Evolutionary conservation across 345 rosid genomes (phyloP).

Genomic region (Kandelia obovata): DNA sequence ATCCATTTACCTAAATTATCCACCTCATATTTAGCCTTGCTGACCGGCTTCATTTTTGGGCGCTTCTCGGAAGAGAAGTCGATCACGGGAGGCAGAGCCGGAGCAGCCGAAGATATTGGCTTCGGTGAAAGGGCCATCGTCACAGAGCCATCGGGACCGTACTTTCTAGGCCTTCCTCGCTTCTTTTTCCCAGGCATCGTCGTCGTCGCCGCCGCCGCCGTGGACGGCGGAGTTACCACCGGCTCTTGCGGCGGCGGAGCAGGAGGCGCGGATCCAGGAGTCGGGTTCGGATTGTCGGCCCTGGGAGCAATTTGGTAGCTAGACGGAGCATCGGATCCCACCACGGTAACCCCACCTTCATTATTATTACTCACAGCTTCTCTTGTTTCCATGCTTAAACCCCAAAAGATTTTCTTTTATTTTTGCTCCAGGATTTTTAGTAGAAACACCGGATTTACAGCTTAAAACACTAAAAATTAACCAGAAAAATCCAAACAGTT

Average conservation of each 20-base stretch:
- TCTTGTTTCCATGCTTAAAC: constrained; percentile 61
- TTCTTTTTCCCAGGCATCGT: constrained; percentile 64
- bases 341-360: constrained; percentile 69
- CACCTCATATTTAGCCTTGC: constrained; percentile 62
- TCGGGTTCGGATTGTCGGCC: constrained; percentile 45
- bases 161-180: constrained; percentile 92
- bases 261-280: constrained; percentile 39
- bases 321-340: constrained; percentile 87
- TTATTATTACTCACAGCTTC: constrained; percentile 47
- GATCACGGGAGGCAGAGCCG: constrained; percentile 78
- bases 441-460: constrained; percentile 37
- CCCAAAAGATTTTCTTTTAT: constrained; percentile 14
- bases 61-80: constrained; percentile 83
- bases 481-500: not conserved
- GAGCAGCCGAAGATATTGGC: constrained; percentile 74
- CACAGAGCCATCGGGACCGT: constrained; percentile 74
- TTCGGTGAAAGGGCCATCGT: constrained; percentile 69
- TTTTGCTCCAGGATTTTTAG: constrained; percentile 23
- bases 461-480: constrained; percentile 25
- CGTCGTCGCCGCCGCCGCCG: constrained; percentile 18
- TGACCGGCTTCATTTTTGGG: constrained; percentile 62
- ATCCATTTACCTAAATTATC: constrained; percentile 58
- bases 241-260: constrained; percentile 27
- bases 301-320: constrained; percentile 77
- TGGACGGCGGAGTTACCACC: constrained; percentile 23